Evolutionary conservation across 2,329 filamentous ascomycete species (phyloP).

Genomic region (Fusarium liriodendri): DNA sequence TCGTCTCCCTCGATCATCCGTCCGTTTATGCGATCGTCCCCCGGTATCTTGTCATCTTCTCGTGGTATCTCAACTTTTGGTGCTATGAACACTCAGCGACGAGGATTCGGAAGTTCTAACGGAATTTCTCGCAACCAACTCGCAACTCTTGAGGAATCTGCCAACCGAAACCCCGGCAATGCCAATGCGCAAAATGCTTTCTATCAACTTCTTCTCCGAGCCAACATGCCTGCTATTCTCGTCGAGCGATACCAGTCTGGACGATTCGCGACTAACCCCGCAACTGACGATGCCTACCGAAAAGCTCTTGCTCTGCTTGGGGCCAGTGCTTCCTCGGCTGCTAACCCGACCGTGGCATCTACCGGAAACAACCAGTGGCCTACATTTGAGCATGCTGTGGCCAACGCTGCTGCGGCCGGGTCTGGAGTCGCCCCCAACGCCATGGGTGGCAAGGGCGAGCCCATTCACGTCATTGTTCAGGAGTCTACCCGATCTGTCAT

Average conservation of each 20-base stretch:
- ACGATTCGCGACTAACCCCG: constrained; percentile 82
- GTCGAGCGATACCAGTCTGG: constrained; percentile 90
- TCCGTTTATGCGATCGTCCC: constrained; percentile 40
- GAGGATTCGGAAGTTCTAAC: constrained; percentile 57
- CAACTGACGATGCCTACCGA: constrained; percentile 82
- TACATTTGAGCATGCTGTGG: constrained; percentile 45
- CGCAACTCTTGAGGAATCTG: constrained; percentile 87
- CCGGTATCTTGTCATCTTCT: constrained; percentile 32
- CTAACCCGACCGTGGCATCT: constrained; percentile 33
- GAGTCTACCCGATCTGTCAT: constrained; percentile 83
- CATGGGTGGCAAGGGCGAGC: constrained; percentile 80
- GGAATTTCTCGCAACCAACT: constrained; percentile 74
- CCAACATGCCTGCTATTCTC: constrained; percentile 93
- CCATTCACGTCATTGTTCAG: constrained; percentile 96
- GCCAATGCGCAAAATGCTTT: constrained; percentile 92
- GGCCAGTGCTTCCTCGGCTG: constrained; percentile 43
- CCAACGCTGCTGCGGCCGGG: constrained; percentile 42
- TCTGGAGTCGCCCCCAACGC: constrained; percentile 36
- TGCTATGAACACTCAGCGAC: constrained; percentile 37
- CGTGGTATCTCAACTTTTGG: constrained; percentile 35
- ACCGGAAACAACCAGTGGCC: constrained; percentile 45
- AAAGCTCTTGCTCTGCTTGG: constrained; percentile 69
- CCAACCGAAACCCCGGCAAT: constrained; percentile 91
- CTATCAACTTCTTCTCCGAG: constrained; percentile 89
- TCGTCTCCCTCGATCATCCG: constrained; percentile 36